Conservation (phyloP, 176 grass and related monocot species). For the Hordeum vulgare region MorexV3_pseudomolecules_assembly NC_058524.1:596686944-596687443, state of each 20-base stretch:
- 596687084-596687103: background rate
- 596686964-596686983: constrained; percentile 51
- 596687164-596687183: too few relatives aligned
- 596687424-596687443: too few relatives aligned
- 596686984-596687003: constrained; percentile 67
- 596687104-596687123: too few relatives aligned
- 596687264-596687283: constrained; percentile 55
- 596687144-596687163: too few relatives aligned
- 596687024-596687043: constrained; percentile 85
- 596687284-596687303: background rate
- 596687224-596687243: constrained; percentile 93
- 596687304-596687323: too few relatives aligned
- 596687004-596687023: constrained; percentile 95
- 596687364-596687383: too few relatives aligned
- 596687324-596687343: too few relatives aligned
- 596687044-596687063: constrained; percentile 80
- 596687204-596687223: constrained; percentile 98
- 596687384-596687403: too few relatives aligned
- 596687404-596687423: too few relatives aligned
- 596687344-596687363: too few relatives aligned
- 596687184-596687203: constrained; percentile 58
- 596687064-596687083: constrained; percentile 44
- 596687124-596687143: too few relatives aligned
- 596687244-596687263: constrained; percentile 91
- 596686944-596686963: constrained; percentile 38